These are phyloP conservation scores for Mortierella sp. DNA, from an alignment of 371 early-diverging fungal species.

Conservation along the genomic window DNA sequence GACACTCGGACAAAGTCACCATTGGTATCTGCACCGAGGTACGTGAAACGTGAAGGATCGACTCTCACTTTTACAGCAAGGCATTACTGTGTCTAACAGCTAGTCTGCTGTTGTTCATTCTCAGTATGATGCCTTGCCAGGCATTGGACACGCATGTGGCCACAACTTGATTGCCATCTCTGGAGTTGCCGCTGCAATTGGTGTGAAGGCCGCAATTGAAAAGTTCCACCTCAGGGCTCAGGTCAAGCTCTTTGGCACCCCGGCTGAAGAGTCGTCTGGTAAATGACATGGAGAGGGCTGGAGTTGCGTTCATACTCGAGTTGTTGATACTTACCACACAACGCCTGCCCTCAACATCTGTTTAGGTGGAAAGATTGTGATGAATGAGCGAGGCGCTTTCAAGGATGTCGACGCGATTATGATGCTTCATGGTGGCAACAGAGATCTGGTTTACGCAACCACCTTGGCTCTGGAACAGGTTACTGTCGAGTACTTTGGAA, in stretches of 20 bases:
- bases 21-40: constrained; percentile 58
- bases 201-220: constrained; percentile 64
- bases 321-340: constrained; percentile 1
- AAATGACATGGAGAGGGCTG: no score
- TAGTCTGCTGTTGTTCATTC: no score
- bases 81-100: no score
- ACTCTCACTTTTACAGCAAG: no score
- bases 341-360: not conserved
- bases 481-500: constrained; percentile 73
- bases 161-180: constrained; percentile 62
- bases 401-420: constrained; percentile 72
- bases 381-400: constrained; percentile 72
- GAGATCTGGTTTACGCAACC: constrained; percentile 38
- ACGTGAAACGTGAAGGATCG: no score
- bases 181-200: constrained; percentile 74
- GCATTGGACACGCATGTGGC: constrained; percentile 32
- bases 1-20: constrained; percentile 36
- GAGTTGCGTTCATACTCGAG: no score
- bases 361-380: constrained; percentile 79
- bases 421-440: constrained; percentile 84
- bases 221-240: constrained; percentile 61
- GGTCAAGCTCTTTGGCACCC: constrained; percentile 81
- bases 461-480: constrained; percentile 60
- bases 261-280: constrained; percentile 70
- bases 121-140: constrained; percentile 36